phyloP scores from a whole-genome alignment of 768 basidiomycete genomes.

The Lentinula aciculospora region DNA sequence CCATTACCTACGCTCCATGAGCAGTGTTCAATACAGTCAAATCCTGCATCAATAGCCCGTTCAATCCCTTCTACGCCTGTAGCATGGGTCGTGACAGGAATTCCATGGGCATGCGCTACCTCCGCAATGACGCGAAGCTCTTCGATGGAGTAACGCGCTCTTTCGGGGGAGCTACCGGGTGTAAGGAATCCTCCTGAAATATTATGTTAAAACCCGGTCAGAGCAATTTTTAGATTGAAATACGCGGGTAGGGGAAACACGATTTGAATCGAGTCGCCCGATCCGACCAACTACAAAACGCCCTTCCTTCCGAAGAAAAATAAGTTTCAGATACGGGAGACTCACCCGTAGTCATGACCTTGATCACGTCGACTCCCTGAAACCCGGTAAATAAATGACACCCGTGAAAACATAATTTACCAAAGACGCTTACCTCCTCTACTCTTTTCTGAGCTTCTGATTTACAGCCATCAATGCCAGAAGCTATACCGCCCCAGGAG shows the following conservation, averaged over 20 bases:
- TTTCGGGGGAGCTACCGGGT: constrained; percentile 1
- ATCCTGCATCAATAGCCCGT: constrained; percentile 2
- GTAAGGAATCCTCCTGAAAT: constrained; percentile 6
- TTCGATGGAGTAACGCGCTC: constrained; percentile 6
- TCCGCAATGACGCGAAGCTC: constrained; percentile 6
- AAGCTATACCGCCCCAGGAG: constrained; percentile 4
- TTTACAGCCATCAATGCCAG: not conserved
- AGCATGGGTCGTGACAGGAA: constrained; percentile 7
- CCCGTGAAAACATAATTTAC: not conserved
- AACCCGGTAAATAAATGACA: not conserved
- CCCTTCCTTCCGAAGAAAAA: too few relatives aligned
- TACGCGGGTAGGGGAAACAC: not conserved
- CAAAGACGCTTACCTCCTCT: not conserved
- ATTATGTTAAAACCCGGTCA: not conserved
- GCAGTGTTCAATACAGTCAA: constrained; percentile 9
- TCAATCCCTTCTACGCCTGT: constrained; percentile 5
- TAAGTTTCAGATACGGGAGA: not conserved
- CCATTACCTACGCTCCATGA: constrained; percentile 7
- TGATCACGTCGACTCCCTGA: constrained; percentile 9
- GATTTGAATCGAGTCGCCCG: too few relatives aligned
- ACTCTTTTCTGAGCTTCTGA: constrained; percentile 3
- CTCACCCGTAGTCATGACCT: constrained; percentile 8
- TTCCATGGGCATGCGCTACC: constrained; percentile 2
- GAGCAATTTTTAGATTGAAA: not conserved
- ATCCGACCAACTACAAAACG: too few relatives aligned